Evolutionary conservation across 129 eudicot species (phyloP), one percentile per base, ranked within the genome.

Genomic region (Tagetes patula): DNA sequence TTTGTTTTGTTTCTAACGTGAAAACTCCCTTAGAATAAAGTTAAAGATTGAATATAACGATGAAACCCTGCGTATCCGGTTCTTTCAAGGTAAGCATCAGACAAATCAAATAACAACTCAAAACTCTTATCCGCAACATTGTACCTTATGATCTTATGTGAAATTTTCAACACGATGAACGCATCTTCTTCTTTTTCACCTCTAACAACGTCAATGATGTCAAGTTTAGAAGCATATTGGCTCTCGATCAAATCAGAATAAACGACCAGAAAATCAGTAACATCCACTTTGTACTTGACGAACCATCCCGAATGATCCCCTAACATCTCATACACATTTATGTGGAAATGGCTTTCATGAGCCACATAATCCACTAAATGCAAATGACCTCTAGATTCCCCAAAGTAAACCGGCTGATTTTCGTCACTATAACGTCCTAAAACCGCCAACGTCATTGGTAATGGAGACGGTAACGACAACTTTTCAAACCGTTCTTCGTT

Each of bases 331-430:
- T 67, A 80, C 48, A 80, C 83, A 7, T 66, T 39, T 4, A 39
- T 2, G 41, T 2, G 41, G 3, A 39, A 39, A 39, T 4, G 49
- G 5, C 4, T 58, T 34, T 30, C 45, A 75, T n/a, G 13, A 49
- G 5, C 10, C 0, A 33, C 11, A 2, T 27, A 33, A 46, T 73
- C 83, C 27, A 77, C 65, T 30, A 77, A 33, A 77, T 84, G 83
- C 71, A 84, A 41, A 72, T 81, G 82, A 54, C 79, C 83, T 32
- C 65, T 6, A 43, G 81, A 77, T 77, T 84, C 83, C 42, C 83
- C 79, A 2, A 80, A 73, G 70, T 80, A 84, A 20, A 20, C 27
- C 27, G 27, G 27, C 27, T 20, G 27, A 20, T 20, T 20, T 20
- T 20, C 27, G 27, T 20, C 27, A 20, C 27, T 20, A 20, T 20